Evolutionary conservation across 768 basidiomycete genomes (phyloP), one percentile per base, ranked within the genome.

Genomic region (Cystofilobasidium capitatum): DNA sequence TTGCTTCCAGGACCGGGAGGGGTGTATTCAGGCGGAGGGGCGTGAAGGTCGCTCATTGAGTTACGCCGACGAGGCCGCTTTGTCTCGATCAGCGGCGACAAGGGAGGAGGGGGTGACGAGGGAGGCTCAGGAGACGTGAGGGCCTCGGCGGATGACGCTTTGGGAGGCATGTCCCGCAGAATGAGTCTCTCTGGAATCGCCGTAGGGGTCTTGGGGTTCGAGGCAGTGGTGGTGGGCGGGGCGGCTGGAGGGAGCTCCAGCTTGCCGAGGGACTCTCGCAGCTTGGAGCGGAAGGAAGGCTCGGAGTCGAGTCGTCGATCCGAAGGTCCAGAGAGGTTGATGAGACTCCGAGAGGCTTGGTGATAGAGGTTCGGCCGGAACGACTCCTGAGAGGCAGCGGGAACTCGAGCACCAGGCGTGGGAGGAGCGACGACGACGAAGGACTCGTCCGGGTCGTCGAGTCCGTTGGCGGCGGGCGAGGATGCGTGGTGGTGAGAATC

Each of bases 1-100:
- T 73, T 71, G 14, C 67, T 70, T 4, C 75, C 74, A 2, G 76
- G 74, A 51, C 76, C 75, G 9, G 79, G 77, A 1, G 77, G 75
- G 20, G 72, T 73, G 65, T 80, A 80, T 0, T 72, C 71, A 9
- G 80, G 80, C n/a, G 78, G 78, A 20, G 72, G 70, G 33, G 69
- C 65, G 20, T 72, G 72, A 26, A 77, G 65, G 70, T 79, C 79
- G 64, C 76, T 76, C 71, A 78, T 76, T 7, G 79, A 79, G 57
- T 76, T 69, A 4, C 77, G 70, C 8, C 79, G 69, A 35, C 77
- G 76, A 29, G 78, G 62, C 9, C 65, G 68, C 62, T 29, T 40
- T 24, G 35, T 13, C 37, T 36, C 59, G 39, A 45, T 16, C 39
- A 44, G 66, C 54, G 31, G 55, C 42, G 26, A 60, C 45, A 39